These are phyloP conservation scores for Yamadazyma friedrichii DNA, from an alignment of 1,139 yeast genomes.

Conservation along the genomic window DNA sequence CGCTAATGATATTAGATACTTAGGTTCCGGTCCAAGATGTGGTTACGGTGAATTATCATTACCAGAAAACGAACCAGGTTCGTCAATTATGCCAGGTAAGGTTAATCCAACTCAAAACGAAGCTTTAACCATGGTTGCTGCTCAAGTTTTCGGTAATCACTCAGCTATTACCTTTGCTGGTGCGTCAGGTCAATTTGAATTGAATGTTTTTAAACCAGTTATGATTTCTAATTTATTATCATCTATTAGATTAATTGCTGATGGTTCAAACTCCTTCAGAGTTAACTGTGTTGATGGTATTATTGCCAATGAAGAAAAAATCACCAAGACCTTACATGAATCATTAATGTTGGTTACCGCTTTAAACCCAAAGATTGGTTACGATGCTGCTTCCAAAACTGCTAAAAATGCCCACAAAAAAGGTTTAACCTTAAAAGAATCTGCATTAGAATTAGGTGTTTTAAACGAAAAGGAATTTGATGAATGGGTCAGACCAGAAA, in stretches of 20 bases:
- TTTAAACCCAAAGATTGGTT: constrained; percentile 97
- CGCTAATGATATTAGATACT: constrained; percentile 95
- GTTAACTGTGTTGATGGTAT: constrained; percentile 94
- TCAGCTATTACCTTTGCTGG: constrained; percentile 95
- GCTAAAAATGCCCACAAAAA: constrained; percentile 99
- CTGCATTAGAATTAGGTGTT: constrained; percentile 88
- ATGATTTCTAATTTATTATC: constrained; percentile 86
- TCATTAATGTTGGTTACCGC: constrained; percentile 98
- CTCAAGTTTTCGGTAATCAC: constrained; percentile 97
- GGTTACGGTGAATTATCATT: constrained; percentile 94
- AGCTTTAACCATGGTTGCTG: constrained; percentile 97
- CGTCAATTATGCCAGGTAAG: constrained; percentile 99
- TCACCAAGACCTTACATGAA: constrained; percentile 83
- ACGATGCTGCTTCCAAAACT: constrained; percentile 94
- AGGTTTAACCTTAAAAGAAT: constrained; percentile 91
- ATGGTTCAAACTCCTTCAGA: constrained; percentile 87
- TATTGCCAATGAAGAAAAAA: constrained; percentile 82
- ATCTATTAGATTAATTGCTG: constrained; percentile 85
- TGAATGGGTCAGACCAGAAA: constrained; percentile 96
- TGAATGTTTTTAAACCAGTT: constrained; percentile 97
- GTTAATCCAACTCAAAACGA: constrained; percentile 99
- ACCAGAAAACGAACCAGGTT: constrained; percentile 99
- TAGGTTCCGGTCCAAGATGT: constrained; percentile 99
- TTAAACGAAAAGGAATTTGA: constrained; percentile 83
- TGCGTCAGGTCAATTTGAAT: constrained; percentile 97